A percentile compares a stretch with the other conserved stretches of the same genome.
phyloP scores from a whole-genome alignment of 2,329 filamentous ascomycete species.

The Sclerotinia borealis region DNA sequence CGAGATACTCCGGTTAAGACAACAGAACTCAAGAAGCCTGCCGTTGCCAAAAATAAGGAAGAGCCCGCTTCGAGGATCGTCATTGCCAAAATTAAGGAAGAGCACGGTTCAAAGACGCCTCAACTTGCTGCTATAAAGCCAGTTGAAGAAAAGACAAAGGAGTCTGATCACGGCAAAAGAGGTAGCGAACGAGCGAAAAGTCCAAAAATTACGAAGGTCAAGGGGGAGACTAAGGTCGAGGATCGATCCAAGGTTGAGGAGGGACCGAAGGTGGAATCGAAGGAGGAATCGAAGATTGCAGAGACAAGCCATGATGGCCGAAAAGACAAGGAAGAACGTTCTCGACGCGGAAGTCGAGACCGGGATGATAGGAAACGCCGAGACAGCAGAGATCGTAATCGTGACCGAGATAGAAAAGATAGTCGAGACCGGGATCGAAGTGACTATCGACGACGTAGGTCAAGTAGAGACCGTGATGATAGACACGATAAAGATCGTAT shows the following conservation, averaged over 20 bases:
- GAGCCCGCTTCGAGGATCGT: no score
- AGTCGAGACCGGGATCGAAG: constrained; percentile 24
- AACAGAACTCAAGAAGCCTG: constrained; percentile 26
- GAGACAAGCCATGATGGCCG: constrained; percentile 1
- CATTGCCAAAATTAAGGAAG: constrained; percentile 17
- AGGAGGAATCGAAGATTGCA: background rate
- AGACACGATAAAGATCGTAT: constrained; percentile 21
- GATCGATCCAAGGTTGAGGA: background rate
- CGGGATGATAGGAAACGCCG: constrained; percentile 15
- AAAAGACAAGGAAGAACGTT: constrained; percentile 15
- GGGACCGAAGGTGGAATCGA: background rate
- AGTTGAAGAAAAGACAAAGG: constrained; percentile 12
- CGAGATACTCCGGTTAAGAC: constrained; percentile 25
- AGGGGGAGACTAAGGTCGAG: background rate
- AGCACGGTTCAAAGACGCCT: constrained; percentile 23
- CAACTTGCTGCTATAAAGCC: constrained; percentile 8
- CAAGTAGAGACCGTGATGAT: constrained; percentile 29
- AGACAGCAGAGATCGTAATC: constrained; percentile 15
- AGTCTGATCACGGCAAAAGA: constrained; percentile 16
- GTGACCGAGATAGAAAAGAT: constrained; percentile 25
- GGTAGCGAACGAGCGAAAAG: constrained; percentile 7
- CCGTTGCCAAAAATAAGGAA: constrained; percentile 16
- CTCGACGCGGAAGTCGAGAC: constrained; percentile 8
- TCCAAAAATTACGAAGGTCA: background rate
- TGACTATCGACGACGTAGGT: constrained; percentile 25